A percentile compares a stretch with the other conserved stretches of the same genome.
These are phyloP conservation scores for Euphrasia confusa DNA, from an alignment of 257 asterid genomes.

Conservation along the genomic window DNA sequence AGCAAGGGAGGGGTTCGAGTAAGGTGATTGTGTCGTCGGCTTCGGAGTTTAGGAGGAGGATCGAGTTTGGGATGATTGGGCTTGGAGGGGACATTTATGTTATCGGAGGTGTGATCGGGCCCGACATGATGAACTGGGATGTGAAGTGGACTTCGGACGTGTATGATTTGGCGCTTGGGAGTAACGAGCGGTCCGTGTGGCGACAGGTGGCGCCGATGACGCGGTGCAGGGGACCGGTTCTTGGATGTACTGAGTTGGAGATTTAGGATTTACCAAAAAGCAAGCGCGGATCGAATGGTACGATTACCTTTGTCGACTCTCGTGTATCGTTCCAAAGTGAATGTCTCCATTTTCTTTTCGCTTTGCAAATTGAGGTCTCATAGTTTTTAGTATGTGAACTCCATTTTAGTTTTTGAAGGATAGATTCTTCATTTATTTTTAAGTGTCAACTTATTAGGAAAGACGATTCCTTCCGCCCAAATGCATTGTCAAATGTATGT, in stretches of 20 bases:
- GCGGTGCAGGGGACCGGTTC: constrained; percentile 74
- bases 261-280: constrained; percentile 33
- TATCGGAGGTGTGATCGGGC: constrained; percentile 90
- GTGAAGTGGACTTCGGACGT: constrained; percentile 63
- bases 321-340: too few relatives aligned
- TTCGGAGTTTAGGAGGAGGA: constrained; percentile 72
- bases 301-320: too few relatives aligned
- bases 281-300: too few relatives aligned
- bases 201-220: constrained; percentile 92
- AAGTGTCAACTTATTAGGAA: too few relatives aligned
- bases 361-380: too few relatives aligned
- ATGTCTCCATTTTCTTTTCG: too few relatives aligned
- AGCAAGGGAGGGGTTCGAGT: constrained; percentile 61
- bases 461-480: too few relatives aligned
- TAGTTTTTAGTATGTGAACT: too few relatives aligned
- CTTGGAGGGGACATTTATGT: constrained; percentile 80
- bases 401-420: too few relatives aligned
- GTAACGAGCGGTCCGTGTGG: constrained; percentile 66
- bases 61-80: constrained; percentile 84
- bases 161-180: constrained; percentile 65
- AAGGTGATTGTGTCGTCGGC: constrained; percentile 67
- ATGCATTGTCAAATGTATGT: too few relatives aligned
- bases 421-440: too few relatives aligned
- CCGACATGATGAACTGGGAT: constrained; percentile 82
- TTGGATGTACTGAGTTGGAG: constrained; percentile 80